Base-by-base conservation (phyloP, 345 rosid species). In the Eucalyptus curtisii region DNA sequence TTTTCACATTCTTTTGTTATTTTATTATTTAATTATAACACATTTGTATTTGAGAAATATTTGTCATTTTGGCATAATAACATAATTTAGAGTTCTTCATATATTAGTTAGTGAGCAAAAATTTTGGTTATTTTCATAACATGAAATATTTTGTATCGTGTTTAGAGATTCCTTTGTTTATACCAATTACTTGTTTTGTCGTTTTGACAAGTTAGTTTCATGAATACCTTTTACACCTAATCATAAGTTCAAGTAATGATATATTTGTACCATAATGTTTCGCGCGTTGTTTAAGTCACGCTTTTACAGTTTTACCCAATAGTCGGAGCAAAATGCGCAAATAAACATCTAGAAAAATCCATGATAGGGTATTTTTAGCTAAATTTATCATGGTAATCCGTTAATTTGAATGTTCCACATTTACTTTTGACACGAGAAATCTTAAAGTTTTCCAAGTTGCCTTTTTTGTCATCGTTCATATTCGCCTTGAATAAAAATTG, bases 211-310 rank as follows among this genome's bases (percentile, higher is more conserved):
- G 14, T 59, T 59, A 27, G 66, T 59, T 59, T 59, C 3, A 27
- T 27, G 16, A 25, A 27, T 59, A 27, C 8, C 13, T 59, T 59
- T 27, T 5, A 59, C 8, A 0, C 12, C 8, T 3, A 59, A 59
- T 59, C 8, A 27, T 5, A 59, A 27, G 15, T 59, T 59, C n/a
- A 59, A 59, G 27, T 59, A 5, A 59, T 11, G 2, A 11, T 59
- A 30, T 12, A 27, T 27, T 31, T 66, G 15, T 31, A 37, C 5
- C 10, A 10, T 8, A 8, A 31, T 8, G 22, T 31, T 16, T 8
- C 5, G 1, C 3, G 4, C 3, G 0, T 37, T 66, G 5, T 8
- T 31, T 31, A 31, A 31, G 12, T 4, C 6, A 1, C 16, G 16
- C 6, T 66, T 31, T 66, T 15, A 37, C 17, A 31, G 6, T 66